Conservation (phyloP, 805 yeast genomes). For the Candida railenensis region DNA sequence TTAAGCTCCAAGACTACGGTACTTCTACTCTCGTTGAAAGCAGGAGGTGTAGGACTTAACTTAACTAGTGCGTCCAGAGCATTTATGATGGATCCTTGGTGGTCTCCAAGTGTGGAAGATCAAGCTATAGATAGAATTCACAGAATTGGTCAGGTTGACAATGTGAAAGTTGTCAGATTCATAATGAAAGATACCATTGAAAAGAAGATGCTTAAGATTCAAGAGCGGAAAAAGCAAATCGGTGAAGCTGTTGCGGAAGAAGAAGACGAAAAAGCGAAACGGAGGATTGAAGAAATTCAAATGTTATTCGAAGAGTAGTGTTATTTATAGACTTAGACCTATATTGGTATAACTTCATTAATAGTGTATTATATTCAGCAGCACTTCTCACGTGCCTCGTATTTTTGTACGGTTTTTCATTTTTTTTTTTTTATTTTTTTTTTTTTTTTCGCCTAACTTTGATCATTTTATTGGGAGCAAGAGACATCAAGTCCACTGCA, state of each 20-base stretch:
- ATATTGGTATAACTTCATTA: neutral
- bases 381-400: neutral
- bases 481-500: neutral
- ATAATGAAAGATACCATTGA: slow-evolving; percentile 83
- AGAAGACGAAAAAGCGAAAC: slow-evolving; percentile 69
- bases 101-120: slow-evolving; percentile 90
- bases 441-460: neutral
- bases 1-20: slow-evolving; percentile 40
- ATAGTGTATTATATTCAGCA: neutral
- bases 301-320: slow-evolving; percentile 53
- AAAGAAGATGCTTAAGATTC: slow-evolving; percentile 83
- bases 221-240: slow-evolving; percentile 75
- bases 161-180: slow-evolving; percentile 75
- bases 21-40: slow-evolving; percentile 73
- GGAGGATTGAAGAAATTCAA: slow-evolving; percentile 72
- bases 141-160: slow-evolving; percentile 78
- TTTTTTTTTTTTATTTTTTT: neutral
- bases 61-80: slow-evolving; percentile 83
- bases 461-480: no score
- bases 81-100: slow-evolving; percentile 95
- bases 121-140: slow-evolving; percentile 92
- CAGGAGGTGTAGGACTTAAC: slow-evolving; percentile 94
- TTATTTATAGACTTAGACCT: neutral
- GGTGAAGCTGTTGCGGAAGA: slow-evolving; percentile 79
- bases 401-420: neutral